Base-by-base conservation (phyloP, 2,329 filamentous ascomycete species). In the Trichoderma sp. region DNA sequence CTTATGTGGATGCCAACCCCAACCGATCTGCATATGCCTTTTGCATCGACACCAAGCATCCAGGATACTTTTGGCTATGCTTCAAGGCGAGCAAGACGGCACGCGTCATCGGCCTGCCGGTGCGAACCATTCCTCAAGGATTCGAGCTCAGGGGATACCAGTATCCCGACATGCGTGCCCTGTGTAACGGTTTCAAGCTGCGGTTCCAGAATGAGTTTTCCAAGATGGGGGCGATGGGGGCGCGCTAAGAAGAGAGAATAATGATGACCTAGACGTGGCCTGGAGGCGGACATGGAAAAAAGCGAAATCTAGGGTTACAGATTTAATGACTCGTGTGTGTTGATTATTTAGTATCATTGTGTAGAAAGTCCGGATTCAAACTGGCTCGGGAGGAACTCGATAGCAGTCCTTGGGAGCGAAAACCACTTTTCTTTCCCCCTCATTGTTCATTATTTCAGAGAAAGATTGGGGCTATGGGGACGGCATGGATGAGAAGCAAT, bases 141-240 rank as follows among this genome's bases (percentile, higher is more conserved):
- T 99, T 96, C 82, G 95, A 98, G 86, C 89, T 99, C 80, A 92
- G 95, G 85, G 94, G 93, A 79, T 93, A 94, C 79, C 91, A 93
- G 71, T 99, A 99, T 83, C 96, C 97, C 1, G 95, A 98, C 81
- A 98, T 98, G 94, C 90, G 93, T 79, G 95, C 95, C 66, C 87
- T 99, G 77, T 98, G 96, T 88, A 99, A 99, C 85, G 97, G 96
- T 6, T 98, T 98, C 89, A 98, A 98, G 88, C 85, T 96, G 81
- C 88, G 95, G 73, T 95, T 90, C 81, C 88, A 90, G 80, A 90
- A 87, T 78, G 89, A 91, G 82, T 87, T 95, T 83, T 88, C 88
- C 76, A 93, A 92, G 83, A 88, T 93, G 89, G 83, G 83, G 18
- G 77, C 75, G 83, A 88, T 93, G 89, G 83, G 83, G 18, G 77